phyloP scores from a whole-genome alignment of 2,329 filamentous ascomycete species.

The Curvularia eragrostidis region DNA sequence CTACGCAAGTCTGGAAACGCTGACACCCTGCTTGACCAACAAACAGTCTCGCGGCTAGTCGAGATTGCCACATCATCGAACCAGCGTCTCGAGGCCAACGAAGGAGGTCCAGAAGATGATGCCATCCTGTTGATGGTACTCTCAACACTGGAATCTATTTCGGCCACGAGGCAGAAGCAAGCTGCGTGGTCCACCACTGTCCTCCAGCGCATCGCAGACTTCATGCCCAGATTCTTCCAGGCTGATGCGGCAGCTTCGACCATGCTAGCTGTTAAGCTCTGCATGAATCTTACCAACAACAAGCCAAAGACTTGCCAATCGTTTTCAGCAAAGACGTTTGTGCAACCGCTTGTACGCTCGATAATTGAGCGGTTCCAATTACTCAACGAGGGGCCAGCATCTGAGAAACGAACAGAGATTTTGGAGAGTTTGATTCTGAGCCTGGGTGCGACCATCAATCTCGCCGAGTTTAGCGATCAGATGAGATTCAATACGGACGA shows the following conservation, averaged over 20 bases:
- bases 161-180: slow-evolving; percentile 52
- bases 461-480: slow-evolving; percentile 76
- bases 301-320: slow-evolving; percentile 71
- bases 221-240: slow-evolving; percentile 45
- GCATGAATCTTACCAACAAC: slow-evolving; percentile 87
- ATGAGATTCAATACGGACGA: slow-evolving; percentile 53
- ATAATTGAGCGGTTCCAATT: slow-evolving; percentile 38
- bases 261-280: slow-evolving; percentile 69
- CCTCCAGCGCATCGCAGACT: slow-evolving; percentile 60
- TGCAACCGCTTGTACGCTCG: slow-evolving; percentile 48
- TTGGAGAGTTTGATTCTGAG: slow-evolving; percentile 78
- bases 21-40: slow-evolving; percentile 55
- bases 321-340: slow-evolving; percentile 65
- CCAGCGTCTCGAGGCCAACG: slow-evolving; percentile 25
- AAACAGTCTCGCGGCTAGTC: slow-evolving; percentile 50
- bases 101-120: slow-evolving; percentile 28
- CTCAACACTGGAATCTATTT: slow-evolving; percentile 61
- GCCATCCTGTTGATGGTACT: slow-evolving; percentile 51
- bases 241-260: slow-evolving; percentile 25
- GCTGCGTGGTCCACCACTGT: slow-evolving; percentile 53
- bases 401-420: slow-evolving; percentile 60
- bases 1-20: slow-evolving; percentile 58
- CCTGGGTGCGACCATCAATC: slow-evolving; percentile 84
- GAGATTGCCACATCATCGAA: slow-evolving; percentile 47
- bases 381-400: slow-evolving; percentile 41